A percentile compares a stretch with the other conserved stretches of the same genome.
These are phyloP conservation scores for Penicillium subrubescens DNA, from an alignment of 495 filamentous ascomycete species.

Conservation along the genomic window DNA sequence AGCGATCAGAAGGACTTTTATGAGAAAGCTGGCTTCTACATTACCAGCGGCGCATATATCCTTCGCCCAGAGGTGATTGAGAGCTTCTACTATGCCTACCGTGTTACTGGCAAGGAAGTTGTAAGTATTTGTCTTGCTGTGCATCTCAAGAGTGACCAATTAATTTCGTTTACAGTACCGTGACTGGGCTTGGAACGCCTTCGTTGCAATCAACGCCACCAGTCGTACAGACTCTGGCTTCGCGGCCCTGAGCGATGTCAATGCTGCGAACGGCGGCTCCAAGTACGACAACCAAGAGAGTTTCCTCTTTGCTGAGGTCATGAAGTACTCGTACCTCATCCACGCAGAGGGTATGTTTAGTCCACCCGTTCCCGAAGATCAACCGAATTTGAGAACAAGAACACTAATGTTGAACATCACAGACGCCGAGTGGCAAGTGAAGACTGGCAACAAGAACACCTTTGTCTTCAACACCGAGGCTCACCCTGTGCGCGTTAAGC, in stretches of 20 bases:
- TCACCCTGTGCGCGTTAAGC: slow-evolving; percentile 67
- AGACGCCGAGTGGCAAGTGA: slow-evolving; percentile 69
- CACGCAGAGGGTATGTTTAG: slow-evolving; percentile 44
- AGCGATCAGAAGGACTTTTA: slow-evolving; percentile 59
- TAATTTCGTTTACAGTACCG: slow-evolving; percentile 57
- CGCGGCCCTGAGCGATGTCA: slow-evolving; percentile 67
- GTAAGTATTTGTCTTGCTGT: slow-evolving; percentile 25
- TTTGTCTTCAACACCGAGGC: slow-evolving; percentile 88
- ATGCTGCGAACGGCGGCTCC: slow-evolving; percentile 58
- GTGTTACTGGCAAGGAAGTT: slow-evolving; percentile 65
- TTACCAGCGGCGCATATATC: slow-evolving; percentile 61
- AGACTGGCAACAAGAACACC: slow-evolving; percentile 55
- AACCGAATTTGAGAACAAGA: not conserved
- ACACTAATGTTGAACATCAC: slow-evolving; percentile 17
- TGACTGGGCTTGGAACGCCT: slow-evolving; percentile 86
- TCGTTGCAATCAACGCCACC: slow-evolving; percentile 67
- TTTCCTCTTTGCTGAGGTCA: slow-evolving; percentile 87
- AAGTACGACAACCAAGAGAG: slow-evolving; percentile 78
- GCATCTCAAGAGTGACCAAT: not conserved
- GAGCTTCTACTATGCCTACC: slow-evolving; percentile 85
- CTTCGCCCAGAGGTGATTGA: slow-evolving; percentile 87
- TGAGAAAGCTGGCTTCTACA: slow-evolving; percentile 70
- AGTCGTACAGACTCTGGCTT: slow-evolving; percentile 68
- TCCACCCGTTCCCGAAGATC: not conserved
- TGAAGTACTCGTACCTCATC: slow-evolving; percentile 83